Evolutionary conservation across 2,329 filamentous ascomycete species (phyloP), one percentile per base, ranked within the genome.

Genomic region (Colletotrichum sublineola): DNA sequence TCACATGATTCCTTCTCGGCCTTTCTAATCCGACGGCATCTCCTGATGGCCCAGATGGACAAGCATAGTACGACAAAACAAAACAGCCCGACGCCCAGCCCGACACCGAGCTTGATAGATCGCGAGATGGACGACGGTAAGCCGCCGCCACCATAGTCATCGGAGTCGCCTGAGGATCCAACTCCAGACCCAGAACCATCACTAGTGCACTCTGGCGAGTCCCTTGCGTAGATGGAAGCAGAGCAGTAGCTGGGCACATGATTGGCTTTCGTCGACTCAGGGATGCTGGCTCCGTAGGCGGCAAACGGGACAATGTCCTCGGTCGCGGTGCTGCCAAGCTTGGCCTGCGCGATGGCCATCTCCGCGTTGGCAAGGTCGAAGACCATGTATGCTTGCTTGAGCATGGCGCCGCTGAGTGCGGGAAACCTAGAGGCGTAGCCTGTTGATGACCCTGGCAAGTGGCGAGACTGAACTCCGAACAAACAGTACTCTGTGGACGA

Each of bases 351-450:
- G 14, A 82, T 33, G 46, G 78, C 80, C 3, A 82, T 64, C 61
- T 81, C 78, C n/a, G 70, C 56, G 73, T 80, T 80, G 56, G 74
- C 77, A 15, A 78, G 67, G 70, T 82, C 80, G 62, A 81, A 81
- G 5, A 80, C 80, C 60, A 77, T 74, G 72, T 82, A 82, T 15
- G 74, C 75, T n/a, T 78, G 77, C 42, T 78, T 78, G 44, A 81
- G 71, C 53, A 80, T 46, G 20, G 75, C 67, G 68, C 74, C 74
- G 20, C 79, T 77, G 3, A 82, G 52, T 52, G 60, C 76, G 61
- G 68, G 77, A 15, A 72, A 57, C 20, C 18, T 65, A 12, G 24
- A n/a, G 53, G 12, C 44, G 71, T 24, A 36, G 31, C 31, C 31
- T 20, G 46, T 55, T 65, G 0, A 67, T 14, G 40, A 67, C 33